Base-by-base conservation (phyloP, 2,329 filamentous ascomycete genomes). In the Talaromyces albobiverticillius region DNA sequence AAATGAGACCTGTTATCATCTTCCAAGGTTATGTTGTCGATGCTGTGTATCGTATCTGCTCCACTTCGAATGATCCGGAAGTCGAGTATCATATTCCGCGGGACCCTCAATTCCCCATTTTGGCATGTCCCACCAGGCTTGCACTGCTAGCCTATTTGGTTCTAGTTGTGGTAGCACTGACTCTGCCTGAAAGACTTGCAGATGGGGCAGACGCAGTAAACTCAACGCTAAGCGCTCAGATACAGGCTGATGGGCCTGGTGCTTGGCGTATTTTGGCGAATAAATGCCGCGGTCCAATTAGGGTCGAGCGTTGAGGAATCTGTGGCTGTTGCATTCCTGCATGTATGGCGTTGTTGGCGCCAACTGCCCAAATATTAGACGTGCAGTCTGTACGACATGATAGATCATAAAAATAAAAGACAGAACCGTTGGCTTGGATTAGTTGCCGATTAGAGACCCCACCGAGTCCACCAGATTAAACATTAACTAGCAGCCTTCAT, bases 261-360 rank as follows among this genome's bases (percentile, higher is more conserved):
- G 36, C 23, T 46, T 29, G 51, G 31, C 36, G 42, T 18, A 48
- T 42, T 36, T 31, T 38, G 51, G 16, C 11, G 23, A 18, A 31
- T 16, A 23, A 51, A 50, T 40, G 18, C 34, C 43, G 26, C 26
- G 26, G 25, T 25, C 53, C 48, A 55, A 55, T 55, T 14, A 46
- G 18, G n/a, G 20, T 8, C 42, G 25, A 16, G 31, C 18, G 26
- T 22, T 22, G 42, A 51, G 20, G 42, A 42, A 55, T 55, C 25
- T 41, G 48, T 55, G 48, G 53, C 53, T 52, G n/a, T 51, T 55
- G 42, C 48, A 55, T 55, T 55, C 48, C 29, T 52, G 26, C 16
- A 31, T 46, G 18, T 51, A 43, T 52, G 47, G 53, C 47, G 31
- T 40, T 45, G 38, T 38, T 38, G 46, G 52, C 38, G 32, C 25